Base-by-base conservation (phyloP, 2,329 filamentous ascomycete genomes). In the Biscogniauxia mediterranea region DNA sequence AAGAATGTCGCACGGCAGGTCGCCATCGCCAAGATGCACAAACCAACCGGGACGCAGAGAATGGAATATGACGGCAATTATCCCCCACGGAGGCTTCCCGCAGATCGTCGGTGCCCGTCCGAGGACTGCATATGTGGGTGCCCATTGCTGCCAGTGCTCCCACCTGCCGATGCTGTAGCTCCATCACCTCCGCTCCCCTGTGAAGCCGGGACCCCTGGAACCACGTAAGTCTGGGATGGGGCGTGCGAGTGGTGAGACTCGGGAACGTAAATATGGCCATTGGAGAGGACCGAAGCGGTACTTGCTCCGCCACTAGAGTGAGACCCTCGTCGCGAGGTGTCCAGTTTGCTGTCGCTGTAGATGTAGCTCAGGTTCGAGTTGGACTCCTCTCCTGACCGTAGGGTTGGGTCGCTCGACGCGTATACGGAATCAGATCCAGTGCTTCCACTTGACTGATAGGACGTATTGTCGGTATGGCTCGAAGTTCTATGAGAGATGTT, bases 211-310 rank as follows among this genome's bases (percentile, higher is more conserved):
- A 46, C 50, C n/a, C 57, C 58, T n/a, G 67, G 61, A 15, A 68
- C 53, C 7, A 67, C 61, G 55, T 72, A 71, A 21, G 57, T 57
- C 26, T 71, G 68, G 1, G 67, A 60, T 2, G 63, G 52, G 17
- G 55, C 61, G 38, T 70, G 65, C 5, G 62, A 49, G 23, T 71
- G 66, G 25, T 71, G 69, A 0, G 68, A 66, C 3, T 72, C 70
- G 3, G 73, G 73, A 0, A 76, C 71, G 62, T 76, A 76, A 52
- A 71, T 59, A 21, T 76, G 73, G 15, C 74, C 73, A 62, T 75
- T 75, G 52, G 73, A 63, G 2, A 75, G 69, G 5, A 71, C 60
- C 3, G 70, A 67, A 17, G 61, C 64, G 55, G 64, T 59, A 53
- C 60, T 64, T 25, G 58, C 62, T 9, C 66, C 65, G n/a, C 67